Base-by-base conservation (phyloP, 208 protist genomes). In the Leishmania tropica region DNA sequence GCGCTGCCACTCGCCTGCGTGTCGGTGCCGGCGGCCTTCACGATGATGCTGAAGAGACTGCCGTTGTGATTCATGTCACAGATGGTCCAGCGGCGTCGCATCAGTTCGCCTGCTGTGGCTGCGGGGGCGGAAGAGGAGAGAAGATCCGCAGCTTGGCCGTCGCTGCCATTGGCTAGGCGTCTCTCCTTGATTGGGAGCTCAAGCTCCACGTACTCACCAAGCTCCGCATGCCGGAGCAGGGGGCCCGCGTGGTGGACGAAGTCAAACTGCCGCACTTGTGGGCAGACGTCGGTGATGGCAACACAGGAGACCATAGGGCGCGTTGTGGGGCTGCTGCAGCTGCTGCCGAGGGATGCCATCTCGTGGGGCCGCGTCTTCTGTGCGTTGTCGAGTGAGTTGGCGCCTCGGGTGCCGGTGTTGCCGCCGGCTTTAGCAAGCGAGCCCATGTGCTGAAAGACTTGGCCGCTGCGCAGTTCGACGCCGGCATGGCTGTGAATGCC, bases 81-180 rank as follows among this genome's bases (percentile, higher is more conserved):
- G 75, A 96, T 78, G 21, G 93, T 95, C 91, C 90, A 96, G 70
- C 92, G 89, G 15, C 93, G 88, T 60, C 84, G 79, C 76, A 94
- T 81, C 62, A 40, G 62, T 40, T 64, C 73, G 2, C 51, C 31
- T 31, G 31, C n/a, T n/a, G 73, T 31, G n/a, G 51, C 73, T 21
- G 31, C 15, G 35, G 51, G 10, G n/a, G 3, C 54, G 35, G 56
- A 48, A 3, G 53, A n/a, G 56, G 75, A 45, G 71, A 48, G 15
- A 40, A 56, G 35, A 76, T 37, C 51, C 53, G 10, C 47, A 31
- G 31, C 24, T 28, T 74, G 21, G 45, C 58, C 19, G 54, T 37
- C 24, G 47, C 35, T 10, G 71, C 45, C 28, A 51, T 42, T 45
- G 51, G 37, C 64, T 47, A 47, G 2, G 54, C 45, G 73, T 53